phyloP scores from a whole-genome alignment of 495 filamentous ascomycete genomes.

The Annulohypoxylon moriforme region DNA sequence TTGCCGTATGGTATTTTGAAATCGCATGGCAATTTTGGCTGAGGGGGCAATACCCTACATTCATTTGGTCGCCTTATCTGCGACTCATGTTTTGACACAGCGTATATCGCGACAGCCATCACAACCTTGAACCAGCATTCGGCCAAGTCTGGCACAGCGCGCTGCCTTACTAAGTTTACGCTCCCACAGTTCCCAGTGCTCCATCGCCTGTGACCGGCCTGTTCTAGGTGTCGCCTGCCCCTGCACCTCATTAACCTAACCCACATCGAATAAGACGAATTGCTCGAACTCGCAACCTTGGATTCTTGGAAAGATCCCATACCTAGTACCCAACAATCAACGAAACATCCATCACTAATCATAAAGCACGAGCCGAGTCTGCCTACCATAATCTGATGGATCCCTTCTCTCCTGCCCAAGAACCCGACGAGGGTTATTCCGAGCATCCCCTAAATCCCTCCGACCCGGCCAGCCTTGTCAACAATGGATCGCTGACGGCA shows the following conservation, averaged over 20 bases:
- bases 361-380: slow-evolving; percentile 21
- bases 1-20: slow-evolving; percentile 8
- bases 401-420: slow-evolving; percentile 50
- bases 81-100: slow-evolving; percentile 31
- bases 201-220: slow-evolving; percentile 15
- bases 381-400: slow-evolving; percentile 45
- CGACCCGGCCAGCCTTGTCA: slow-evolving; percentile 41
- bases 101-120: slow-evolving; percentile 28
- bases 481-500: slow-evolving; percentile 39
- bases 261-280: slow-evolving; percentile 3
- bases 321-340: background rate
- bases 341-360: slow-evolving; percentile 30
- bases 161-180: slow-evolving; percentile 33
- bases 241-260: slow-evolving; percentile 15
- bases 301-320: slow-evolving; percentile 9
- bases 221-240: slow-evolving; percentile 4
- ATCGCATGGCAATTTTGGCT: slow-evolving; percentile 15
- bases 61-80: slow-evolving; percentile 25
- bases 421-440: slow-evolving; percentile 69
- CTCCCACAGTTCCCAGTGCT: background rate
- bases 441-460: slow-evolving; percentile 65
- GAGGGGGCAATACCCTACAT: background rate
- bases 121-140: slow-evolving; percentile 17
- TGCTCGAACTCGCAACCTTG: slow-evolving; percentile 10
- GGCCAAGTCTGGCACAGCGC: slow-evolving; percentile 24